phyloP scores from a whole-genome alignment of 2,329 filamentous ascomycete genomes.

The Exophiala sp. region DNA sequence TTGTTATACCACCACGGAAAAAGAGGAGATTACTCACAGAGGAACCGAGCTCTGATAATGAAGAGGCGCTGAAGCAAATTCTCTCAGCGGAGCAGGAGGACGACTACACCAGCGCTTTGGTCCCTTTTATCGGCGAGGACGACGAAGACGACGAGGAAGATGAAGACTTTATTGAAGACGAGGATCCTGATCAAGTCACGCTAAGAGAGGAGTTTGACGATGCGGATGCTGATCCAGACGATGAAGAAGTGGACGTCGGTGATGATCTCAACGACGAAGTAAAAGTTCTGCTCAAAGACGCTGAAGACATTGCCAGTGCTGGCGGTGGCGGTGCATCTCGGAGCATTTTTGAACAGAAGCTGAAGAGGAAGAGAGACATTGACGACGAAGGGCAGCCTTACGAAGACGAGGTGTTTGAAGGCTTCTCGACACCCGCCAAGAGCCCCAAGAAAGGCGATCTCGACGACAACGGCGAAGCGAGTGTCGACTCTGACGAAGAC shows the following conservation, averaged over 20 bases:
- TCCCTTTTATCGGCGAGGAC: constrained; percentile 22
- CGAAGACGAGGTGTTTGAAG: constrained; percentile 15
- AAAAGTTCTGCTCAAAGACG: constrained; percentile 19
- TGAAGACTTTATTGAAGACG: constrained; percentile 24
- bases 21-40: constrained; percentile 49
- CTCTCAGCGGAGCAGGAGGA: constrained; percentile 1
- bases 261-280: constrained; percentile 22
- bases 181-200: constrained; percentile 3
- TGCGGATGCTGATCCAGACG: constrained; percentile 28
- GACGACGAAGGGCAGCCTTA: constrained; percentile 16
- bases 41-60: constrained; percentile 33
- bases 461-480: constrained; percentile 3
- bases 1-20: constrained; percentile 73
- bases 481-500: constrained; percentile 34
- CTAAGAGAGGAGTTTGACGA: constrained; percentile 28
- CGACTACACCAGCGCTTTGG: constrained; percentile 5
- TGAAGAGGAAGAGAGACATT: constrained; percentile 20
- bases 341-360: constrained; percentile 4
- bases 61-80: constrained; percentile 29
- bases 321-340: not conserved
- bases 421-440: constrained; percentile 14
- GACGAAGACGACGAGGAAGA: constrained; percentile 33
- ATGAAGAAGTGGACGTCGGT: constrained; percentile 24
- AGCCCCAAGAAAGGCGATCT: not conserved
- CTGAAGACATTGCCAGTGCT: constrained; percentile 11